These are phyloP conservation scores for Panaeolus cyanescens DNA, from an alignment of 768 basidiomycete genomes.

Conservation along the genomic window DNA sequence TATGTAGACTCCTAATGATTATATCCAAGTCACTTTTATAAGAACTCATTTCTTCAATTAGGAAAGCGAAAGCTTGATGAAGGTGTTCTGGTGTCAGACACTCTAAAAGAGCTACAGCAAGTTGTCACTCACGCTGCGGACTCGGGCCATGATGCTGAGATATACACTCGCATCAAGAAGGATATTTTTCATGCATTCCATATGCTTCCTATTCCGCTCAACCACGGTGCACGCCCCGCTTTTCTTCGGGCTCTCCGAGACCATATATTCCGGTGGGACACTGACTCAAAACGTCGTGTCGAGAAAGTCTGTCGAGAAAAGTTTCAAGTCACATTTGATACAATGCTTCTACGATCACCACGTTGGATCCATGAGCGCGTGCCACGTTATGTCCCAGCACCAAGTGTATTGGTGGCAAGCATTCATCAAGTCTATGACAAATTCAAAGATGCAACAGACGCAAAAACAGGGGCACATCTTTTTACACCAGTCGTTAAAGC, in stretches of 20 bases:
- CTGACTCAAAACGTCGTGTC: slow-evolving; percentile 9
- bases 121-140: not conserved
- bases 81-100: too few relatives aligned
- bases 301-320: slow-evolving; percentile 13
- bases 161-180: slow-evolving; percentile 18
- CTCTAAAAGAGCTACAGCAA: not conserved
- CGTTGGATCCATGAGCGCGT: slow-evolving; percentile 10
- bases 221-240: slow-evolving; percentile 18
- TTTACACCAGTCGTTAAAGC: slow-evolving; percentile 12
- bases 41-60: too few relatives aligned
- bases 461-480: slow-evolving; percentile 14
- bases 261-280: slow-evolving; percentile 26
- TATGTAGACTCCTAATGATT: not conserved
- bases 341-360: slow-evolving; percentile 21
- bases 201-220: slow-evolving; percentile 13
- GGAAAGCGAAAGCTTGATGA: too few relatives aligned
- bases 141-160: not conserved
- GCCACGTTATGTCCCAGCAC: slow-evolving; percentile 19
- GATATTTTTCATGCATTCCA: slow-evolving; percentile 25
- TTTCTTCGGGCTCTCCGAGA: slow-evolving; percentile 22
- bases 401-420: slow-evolving; percentile 19
- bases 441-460: slow-evolving; percentile 20
- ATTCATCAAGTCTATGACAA: slow-evolving; percentile 19
- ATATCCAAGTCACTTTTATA: too few relatives aligned
- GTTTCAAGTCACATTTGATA: slow-evolving; percentile 17